phyloP scores from a whole-genome alignment of 2,329 filamentous ascomycete genomes.

The Pyrenochaeta sp. region DNA sequence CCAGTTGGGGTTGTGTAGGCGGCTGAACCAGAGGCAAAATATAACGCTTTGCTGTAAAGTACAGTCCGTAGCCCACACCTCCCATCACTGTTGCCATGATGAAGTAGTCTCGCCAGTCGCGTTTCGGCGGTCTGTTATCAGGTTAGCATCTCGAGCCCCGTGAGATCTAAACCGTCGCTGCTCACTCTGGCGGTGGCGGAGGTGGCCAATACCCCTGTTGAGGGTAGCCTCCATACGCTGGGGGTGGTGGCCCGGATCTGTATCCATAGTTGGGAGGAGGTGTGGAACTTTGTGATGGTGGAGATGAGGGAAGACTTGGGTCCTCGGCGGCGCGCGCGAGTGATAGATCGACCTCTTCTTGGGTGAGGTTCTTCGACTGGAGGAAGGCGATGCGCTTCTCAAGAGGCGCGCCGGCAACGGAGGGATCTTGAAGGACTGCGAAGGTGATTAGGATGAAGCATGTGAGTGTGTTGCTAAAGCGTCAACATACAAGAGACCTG shows the following conservation, averaged over 20 bases:
- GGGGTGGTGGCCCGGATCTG: constrained; percentile 54
- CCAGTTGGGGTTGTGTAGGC: constrained; percentile 90
- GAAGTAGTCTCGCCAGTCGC: constrained; percentile 99
- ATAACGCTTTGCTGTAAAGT: constrained; percentile 87
- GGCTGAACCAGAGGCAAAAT: constrained; percentile 90
- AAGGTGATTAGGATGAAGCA: constrained; percentile 22
- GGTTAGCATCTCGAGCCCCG: constrained; percentile 21
- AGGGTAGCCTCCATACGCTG: constrained; percentile 61
- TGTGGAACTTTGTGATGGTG: constrained; percentile 56
- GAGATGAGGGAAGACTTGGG: constrained; percentile 55
- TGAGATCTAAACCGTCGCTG: not conserved
- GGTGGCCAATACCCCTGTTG: constrained; percentile 63
- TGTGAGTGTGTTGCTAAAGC: constrained; percentile 1
- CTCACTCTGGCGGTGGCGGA: constrained; percentile 63
- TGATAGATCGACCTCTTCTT: constrained; percentile 90
- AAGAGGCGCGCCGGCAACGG: constrained; percentile 85
- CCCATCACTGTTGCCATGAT: constrained; percentile 98
- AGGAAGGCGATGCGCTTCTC: constrained; percentile 94
- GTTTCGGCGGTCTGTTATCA: constrained; percentile 64
- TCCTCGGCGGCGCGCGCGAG: constrained; percentile 76
- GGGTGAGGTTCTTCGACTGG: constrained; percentile 94
- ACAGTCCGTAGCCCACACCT: constrained; percentile 88
- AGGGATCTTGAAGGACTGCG: constrained; percentile 91
- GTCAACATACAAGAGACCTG: constrained; percentile 62
- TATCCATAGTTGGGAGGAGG: constrained; percentile 53